Percentiles rank a stretch among this genome's conserved stretches.
phyloP scores from a whole-genome alignment of 2,329 filamentous ascomycete species.

The Diaporthe sp. region DNA sequence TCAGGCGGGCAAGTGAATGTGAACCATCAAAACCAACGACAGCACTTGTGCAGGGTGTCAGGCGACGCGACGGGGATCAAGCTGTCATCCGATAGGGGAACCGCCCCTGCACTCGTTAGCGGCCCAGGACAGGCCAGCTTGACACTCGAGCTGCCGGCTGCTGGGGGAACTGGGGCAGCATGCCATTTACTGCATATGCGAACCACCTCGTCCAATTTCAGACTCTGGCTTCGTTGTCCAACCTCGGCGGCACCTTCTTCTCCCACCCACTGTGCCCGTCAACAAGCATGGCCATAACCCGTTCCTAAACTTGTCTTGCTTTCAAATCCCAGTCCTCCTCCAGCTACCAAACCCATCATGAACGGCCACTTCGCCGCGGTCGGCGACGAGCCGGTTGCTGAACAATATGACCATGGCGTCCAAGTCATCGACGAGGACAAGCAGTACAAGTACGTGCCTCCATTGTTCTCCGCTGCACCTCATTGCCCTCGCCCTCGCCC shows the following conservation, averaged over 20 bases:
- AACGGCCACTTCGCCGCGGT: conserved; percentile 87
- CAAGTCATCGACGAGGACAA: conserved; percentile 98
- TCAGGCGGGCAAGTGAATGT: conserved; percentile 6
- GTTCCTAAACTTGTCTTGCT: conserved; percentile 30
- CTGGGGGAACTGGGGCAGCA: background rate
- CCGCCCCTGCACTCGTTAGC: conserved; percentile 1
- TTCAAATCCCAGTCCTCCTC: background rate
- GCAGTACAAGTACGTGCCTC: conserved; percentile 85
- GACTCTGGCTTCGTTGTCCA: conserved; percentile 28
- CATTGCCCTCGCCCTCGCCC: conserved; percentile 20
- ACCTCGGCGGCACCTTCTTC: conserved; percentile 13
- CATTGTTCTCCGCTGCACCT: conserved; percentile 41
- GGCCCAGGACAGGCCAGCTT: conserved; percentile 34
- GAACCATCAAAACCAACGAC: background rate
- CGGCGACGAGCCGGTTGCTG: conserved; percentile 73
- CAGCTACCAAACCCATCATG: conserved; percentile 59
- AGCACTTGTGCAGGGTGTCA: conserved; percentile 3
- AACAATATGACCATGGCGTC: conserved; percentile 90
- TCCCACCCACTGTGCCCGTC: conserved; percentile 24
- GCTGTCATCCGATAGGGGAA: conserved; percentile 30
- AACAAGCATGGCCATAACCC: conserved; percentile 40
- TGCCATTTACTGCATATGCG: conserved; percentile 21
- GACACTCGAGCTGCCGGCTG: conserved; percentile 29
- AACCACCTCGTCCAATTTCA: conserved; percentile 33
- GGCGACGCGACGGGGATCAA: conserved; percentile 26